Evolutionary conservation across 768 basidiomycete genomes (phyloP).

Genomic region (Gautieria morchelliformis): DNA sequence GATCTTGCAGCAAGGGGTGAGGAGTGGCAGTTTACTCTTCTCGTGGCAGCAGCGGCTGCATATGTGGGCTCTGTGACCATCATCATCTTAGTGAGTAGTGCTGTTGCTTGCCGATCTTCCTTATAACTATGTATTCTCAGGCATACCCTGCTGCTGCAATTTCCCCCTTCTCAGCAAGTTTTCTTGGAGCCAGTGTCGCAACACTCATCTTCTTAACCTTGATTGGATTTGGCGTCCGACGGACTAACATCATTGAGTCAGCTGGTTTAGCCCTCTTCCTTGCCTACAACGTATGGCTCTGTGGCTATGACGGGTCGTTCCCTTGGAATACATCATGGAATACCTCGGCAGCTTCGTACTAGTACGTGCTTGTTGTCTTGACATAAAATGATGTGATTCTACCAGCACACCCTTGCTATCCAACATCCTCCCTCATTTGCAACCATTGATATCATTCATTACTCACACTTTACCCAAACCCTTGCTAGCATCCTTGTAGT

Average conservation of each 20-base stretch:
- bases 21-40: constrained; percentile 62
- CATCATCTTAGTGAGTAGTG: constrained; percentile 62
- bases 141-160: constrained; percentile 76
- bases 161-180: constrained; percentile 79
- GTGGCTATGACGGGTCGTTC: constrained; percentile 68
- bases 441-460: constrained; percentile 71
- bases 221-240: constrained; percentile 81
- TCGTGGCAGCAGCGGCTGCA: constrained; percentile 67
- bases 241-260: constrained; percentile 91
- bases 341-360: constrained; percentile 46
- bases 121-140: constrained; percentile 24
- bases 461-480: constrained; percentile 82
- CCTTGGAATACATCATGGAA: constrained; percentile 37
- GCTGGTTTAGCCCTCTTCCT: constrained; percentile 80
- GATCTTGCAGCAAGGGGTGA: constrained; percentile 63
- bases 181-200: constrained; percentile 84
- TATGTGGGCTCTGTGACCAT: constrained; percentile 82
- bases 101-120: not conserved
- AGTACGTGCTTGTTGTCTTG: constrained; percentile 38
- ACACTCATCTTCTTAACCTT: constrained; percentile 84
- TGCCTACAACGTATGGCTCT: constrained; percentile 86
- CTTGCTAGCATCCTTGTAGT: constrained; percentile 69
- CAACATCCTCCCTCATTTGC: constrained; percentile 74
- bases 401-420: constrained; percentile 62
- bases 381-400: not conserved